Evolutionary conservation across 306 rosid species (phyloP).

Genomic region (Nissolia schottii): DNA sequence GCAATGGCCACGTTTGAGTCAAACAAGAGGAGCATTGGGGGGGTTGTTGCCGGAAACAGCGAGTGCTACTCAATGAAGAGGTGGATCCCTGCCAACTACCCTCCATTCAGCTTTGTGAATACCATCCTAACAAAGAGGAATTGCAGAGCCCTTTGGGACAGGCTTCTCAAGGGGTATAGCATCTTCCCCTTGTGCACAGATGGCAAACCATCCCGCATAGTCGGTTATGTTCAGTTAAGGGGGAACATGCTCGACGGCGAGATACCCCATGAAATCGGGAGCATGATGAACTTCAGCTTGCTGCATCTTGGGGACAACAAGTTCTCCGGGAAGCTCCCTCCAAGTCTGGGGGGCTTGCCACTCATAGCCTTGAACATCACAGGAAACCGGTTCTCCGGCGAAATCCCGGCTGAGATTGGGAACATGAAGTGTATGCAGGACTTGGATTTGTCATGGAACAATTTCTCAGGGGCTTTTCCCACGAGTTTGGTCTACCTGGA

Average conservation of each 20-base stretch:
- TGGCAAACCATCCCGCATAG: slow-evolving; percentile 36
- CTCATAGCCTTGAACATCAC: slow-evolving; percentile 64
- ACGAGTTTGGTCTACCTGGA: slow-evolving; percentile 53
- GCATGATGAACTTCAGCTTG: slow-evolving; percentile 66
- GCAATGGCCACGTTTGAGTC: slow-evolving; percentile 50
- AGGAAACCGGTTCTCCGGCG: slow-evolving; percentile 61
- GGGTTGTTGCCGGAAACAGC: slow-evolving; percentile 51
- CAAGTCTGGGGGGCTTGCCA: slow-evolving; percentile 43
- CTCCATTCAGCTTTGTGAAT: slow-evolving; percentile 78
- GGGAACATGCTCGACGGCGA: slow-evolving; percentile 71
- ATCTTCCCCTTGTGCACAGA: slow-evolving; percentile 50
- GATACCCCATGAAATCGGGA: slow-evolving; percentile 54
- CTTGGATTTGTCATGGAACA: slow-evolving; percentile 81
- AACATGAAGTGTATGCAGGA: slow-evolving; percentile 51
- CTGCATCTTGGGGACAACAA: slow-evolving; percentile 61
- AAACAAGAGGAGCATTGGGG: slow-evolving; percentile 3
- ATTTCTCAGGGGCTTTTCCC: slow-evolving; percentile 78
- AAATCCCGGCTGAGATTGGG: slow-evolving; percentile 61
- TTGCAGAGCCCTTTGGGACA: slow-evolving; percentile 75
- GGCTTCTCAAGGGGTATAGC: slow-evolving; percentile 63
- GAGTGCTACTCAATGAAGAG: slow-evolving; percentile 78
- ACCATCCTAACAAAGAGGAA: slow-evolving; percentile 68
- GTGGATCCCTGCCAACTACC: slow-evolving; percentile 93
- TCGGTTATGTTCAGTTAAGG: slow-evolving; percentile 79
- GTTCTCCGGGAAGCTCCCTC: slow-evolving; percentile 65